Percentiles rank a stretch among this genome's conserved stretches.
phyloP scores from a whole-genome alignment of 2,329 filamentous ascomycete species.

The Fusarium domesticum region DNA sequence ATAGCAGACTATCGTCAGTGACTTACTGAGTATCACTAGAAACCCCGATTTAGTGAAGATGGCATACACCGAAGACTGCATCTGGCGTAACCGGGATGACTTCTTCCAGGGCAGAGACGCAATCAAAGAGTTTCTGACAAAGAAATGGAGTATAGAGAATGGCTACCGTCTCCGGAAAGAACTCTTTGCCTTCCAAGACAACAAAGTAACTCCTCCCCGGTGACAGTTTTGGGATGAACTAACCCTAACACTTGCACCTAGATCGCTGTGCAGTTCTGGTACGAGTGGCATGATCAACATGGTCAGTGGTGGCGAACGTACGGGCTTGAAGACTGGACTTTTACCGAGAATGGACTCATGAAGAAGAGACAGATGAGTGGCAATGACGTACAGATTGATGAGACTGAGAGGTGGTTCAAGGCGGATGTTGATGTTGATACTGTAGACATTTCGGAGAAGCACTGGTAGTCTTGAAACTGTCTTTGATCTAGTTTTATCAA shows the following conservation, averaged over 20 bases:
- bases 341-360: conserved; percentile 67
- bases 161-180: conserved; percentile 78
- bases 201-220: conserved; percentile 47
- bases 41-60: conserved; percentile 63
- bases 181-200: conserved; percentile 70
- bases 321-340: conserved; percentile 78
- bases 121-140: conserved; percentile 65
- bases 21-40: conserved; percentile 37
- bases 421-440: conserved; percentile 66
- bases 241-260: conserved; percentile 22
- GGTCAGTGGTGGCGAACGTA: conserved; percentile 87
- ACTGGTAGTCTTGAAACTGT: too few relatives aligned
- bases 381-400: conserved; percentile 63
- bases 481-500: too few relatives aligned
- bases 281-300: conserved; percentile 68
- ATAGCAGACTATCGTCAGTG: not conserved
- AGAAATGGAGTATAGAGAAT: conserved; percentile 72
- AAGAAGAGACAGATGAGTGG: conserved; percentile 73
- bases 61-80: conserved; percentile 71
- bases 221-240: not conserved
- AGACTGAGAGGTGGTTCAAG: conserved; percentile 65
- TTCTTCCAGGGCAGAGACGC: conserved; percentile 68
- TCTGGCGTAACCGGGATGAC: conserved; percentile 74
- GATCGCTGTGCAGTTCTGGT: conserved; percentile 91
- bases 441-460: conserved; percentile 63